These are phyloP conservation scores for Glebionis coronaria DNA, from an alignment of 129 eudicot species.

Conservation along the genomic window DNA sequence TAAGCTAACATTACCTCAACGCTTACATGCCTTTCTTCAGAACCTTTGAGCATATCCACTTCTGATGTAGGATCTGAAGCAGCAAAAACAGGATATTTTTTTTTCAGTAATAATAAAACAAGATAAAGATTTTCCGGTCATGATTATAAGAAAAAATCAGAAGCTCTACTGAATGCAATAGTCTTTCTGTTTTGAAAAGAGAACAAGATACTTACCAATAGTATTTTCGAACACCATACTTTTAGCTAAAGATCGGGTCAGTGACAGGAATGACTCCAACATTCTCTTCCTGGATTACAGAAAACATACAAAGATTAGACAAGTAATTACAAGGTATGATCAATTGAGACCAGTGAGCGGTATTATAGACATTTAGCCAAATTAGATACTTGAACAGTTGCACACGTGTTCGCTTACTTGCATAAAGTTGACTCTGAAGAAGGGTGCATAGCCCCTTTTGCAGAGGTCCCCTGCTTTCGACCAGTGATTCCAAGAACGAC, in stretches of 20 bases:
- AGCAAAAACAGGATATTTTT: slow-evolving; percentile 18
- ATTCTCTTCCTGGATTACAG: too few relatives aligned
- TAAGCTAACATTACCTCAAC: slow-evolving; percentile 32
- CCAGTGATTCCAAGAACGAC: too few relatives aligned
- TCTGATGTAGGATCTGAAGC: slow-evolving; percentile 37
- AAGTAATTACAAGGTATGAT: too few relatives aligned
- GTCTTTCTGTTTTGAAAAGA: neutral
- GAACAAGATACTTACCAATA: slow-evolving; percentile 46
- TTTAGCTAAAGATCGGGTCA: slow-evolving; percentile 57
- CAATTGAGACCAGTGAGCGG: too few relatives aligned
- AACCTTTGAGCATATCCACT: slow-evolving; percentile 21
- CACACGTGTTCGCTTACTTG: too few relatives aligned
- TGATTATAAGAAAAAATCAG: neutral
- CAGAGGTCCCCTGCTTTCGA: too few relatives aligned
- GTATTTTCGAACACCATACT: slow-evolving; percentile 34
- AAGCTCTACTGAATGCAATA: slow-evolving; percentile 19
- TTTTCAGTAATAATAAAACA: slow-evolving; percentile 12
- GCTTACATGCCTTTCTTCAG: slow-evolving; percentile 29
- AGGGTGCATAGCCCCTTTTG: too few relatives aligned
- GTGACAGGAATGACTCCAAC: too few relatives aligned
- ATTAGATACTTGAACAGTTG: too few relatives aligned
- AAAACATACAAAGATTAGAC: too few relatives aligned
- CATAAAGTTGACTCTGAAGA: too few relatives aligned
- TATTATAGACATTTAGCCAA: too few relatives aligned
- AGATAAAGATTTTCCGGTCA: neutral